Evolutionary conservation across 352 stramenopile species (phyloP).

Genomic region (Pythium rishiriense): DNA sequence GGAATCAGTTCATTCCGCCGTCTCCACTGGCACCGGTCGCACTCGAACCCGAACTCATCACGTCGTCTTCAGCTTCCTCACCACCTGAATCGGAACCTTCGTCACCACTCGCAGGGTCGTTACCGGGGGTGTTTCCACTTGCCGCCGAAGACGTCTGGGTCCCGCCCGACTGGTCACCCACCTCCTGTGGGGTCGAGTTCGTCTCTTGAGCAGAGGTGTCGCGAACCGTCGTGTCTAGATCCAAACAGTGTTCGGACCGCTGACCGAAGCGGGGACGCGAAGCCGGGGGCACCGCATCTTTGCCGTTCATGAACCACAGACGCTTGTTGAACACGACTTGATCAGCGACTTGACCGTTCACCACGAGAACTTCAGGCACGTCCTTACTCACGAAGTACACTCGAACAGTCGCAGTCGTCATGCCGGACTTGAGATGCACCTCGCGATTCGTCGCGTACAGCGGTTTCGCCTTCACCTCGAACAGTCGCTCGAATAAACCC

Average conservation of each 20-base stretch:
- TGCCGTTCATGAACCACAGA: background rate
- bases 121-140: background rate
- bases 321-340: slow-evolving; percentile 10
- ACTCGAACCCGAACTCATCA: background rate
- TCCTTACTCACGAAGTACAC: slow-evolving; percentile 1
- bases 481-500: slow-evolving; percentile 3
- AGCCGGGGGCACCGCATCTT: background rate
- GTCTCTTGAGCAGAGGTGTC: background rate
- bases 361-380: background rate
- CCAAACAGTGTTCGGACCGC: slow-evolving; percentile 9
- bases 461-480: slow-evolving; percentile 3
- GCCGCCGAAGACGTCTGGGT: background rate
- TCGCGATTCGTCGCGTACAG: slow-evolving; percentile 1
- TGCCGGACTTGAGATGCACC: slow-evolving; percentile 6
- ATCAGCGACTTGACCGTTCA: background rate
- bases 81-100: background rate
- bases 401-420: background rate
- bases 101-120: background rate
- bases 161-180: too few species aligned
- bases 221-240: background rate
- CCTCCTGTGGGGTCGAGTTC: background rate
- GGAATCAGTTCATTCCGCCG: background rate
- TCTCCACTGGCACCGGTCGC: background rate
- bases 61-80: background rate
- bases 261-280: slow-evolving; percentile 1